Evolutionary conservation across 805 yeast genomes (phyloP).

Genomic region (Saturnispora dispora): DNA sequence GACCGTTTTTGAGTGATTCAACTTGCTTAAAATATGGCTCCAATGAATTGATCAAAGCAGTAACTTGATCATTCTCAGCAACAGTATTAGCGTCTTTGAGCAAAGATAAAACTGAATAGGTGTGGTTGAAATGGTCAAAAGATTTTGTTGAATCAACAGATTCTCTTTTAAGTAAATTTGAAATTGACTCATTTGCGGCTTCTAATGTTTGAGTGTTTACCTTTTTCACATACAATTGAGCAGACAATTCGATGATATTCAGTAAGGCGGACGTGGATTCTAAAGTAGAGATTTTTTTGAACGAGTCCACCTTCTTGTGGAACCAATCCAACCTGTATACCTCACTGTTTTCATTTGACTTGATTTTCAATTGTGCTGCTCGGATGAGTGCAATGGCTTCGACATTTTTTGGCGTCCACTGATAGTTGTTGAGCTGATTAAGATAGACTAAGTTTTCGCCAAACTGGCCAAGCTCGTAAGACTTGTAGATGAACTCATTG

Average conservation of each 20-base stretch:
- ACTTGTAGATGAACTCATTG: conserved; percentile 21
- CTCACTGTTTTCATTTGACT: conserved; percentile 4
- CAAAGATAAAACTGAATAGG: neutral
- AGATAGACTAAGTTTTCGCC: conserved; percentile 15
- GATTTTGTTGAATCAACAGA: neutral
- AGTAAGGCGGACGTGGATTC: conserved; percentile 1
- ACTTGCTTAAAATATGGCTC: neutral
- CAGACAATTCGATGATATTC: neutral
- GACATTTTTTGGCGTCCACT: conserved; percentile 15
- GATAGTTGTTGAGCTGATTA: conserved; percentile 15
- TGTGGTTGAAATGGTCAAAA: neutral
- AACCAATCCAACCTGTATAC: conserved; percentile 13
- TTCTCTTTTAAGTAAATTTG: neutral
- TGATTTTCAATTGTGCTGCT: conserved; percentile 14
- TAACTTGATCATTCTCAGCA: neutral
- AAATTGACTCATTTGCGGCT: neutral
- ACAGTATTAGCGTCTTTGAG: neutral
- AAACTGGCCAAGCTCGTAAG: conserved; percentile 19
- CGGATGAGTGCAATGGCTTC: conserved; percentile 22
- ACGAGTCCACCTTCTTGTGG: conserved; percentile 11
- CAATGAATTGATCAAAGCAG: neutral
- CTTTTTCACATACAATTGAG: neutral
- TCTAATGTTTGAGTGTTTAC: neutral
- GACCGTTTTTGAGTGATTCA: neutral
- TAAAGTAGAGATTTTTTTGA: conserved; percentile 11